A percentile compares a stretch with the other conserved stretches of the same genome.
These are phyloP conservation scores for Monotropa hypopitys DNA, from an alignment of 179 eudicot genomes.

Conservation along the genomic window DNA sequence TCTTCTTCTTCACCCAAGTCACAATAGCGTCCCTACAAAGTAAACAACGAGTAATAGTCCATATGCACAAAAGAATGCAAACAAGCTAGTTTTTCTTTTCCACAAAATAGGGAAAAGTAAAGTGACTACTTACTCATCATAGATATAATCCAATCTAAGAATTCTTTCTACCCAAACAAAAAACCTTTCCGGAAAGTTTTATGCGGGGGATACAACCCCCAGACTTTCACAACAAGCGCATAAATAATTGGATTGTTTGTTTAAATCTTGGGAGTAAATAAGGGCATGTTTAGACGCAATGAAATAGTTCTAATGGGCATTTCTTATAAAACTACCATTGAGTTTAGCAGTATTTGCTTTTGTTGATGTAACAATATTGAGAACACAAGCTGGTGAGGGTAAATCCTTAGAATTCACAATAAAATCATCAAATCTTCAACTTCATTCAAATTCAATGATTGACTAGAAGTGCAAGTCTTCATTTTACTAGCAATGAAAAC, in stretches of 20 bases:
- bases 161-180: not conserved
- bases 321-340: not conserved
- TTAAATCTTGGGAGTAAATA: not conserved
- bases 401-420: not conserved
- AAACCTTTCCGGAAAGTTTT: not conserved
- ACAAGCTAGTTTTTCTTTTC: conserved; percentile 28
- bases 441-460: not conserved
- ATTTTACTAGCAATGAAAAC: not conserved
- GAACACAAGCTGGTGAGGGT: not conserved
- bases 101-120: conserved; percentile 37
- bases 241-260: not conserved
- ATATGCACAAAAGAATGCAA: conserved; percentile 21
- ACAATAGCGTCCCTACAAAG: conserved; percentile 51
- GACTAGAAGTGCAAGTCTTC: not conserved
- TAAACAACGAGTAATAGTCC: not conserved
- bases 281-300: not conserved
- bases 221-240: not conserved
- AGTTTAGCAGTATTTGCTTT: not conserved
- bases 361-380: not conserved
- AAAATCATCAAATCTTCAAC: not conserved
- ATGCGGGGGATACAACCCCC: not conserved
- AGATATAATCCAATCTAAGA: conserved; percentile 10
- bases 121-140: conserved; percentile 29
- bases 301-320: not conserved
- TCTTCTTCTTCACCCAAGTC: conserved; percentile 61